phyloP scores from a whole-genome alignment of 1,284 basidiomycete genomes.

The Ganoderma boninense region DNA sequence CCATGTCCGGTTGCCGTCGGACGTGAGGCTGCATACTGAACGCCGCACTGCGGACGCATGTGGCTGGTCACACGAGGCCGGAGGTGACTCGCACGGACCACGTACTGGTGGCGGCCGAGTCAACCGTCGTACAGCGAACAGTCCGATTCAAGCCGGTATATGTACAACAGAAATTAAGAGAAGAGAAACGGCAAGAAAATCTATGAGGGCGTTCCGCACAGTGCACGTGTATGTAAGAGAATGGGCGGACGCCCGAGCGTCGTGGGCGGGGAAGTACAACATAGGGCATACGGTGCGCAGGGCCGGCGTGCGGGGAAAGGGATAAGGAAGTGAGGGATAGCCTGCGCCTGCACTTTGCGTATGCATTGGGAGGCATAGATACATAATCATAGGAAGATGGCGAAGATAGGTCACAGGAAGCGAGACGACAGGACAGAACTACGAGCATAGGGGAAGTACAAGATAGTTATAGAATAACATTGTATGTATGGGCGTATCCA shows the following conservation, averaged over 20 bases:
- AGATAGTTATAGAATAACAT: conserved; percentile 14
- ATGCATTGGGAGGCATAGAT: conserved; percentile 20
- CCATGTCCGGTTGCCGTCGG: conserved; percentile 3
- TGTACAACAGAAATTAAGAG: conserved; percentile 13
- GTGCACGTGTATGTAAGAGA: conserved; percentile 25
- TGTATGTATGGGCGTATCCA: conserved; percentile 3
- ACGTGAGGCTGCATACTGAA: conserved; percentile 2
- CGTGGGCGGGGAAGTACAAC: conserved; percentile 12
- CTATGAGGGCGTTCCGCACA: conserved; percentile 25
- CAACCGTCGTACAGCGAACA: conserved; percentile 9
- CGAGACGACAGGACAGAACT: conserved; percentile 11
- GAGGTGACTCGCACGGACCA: neutral
- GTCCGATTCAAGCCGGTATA: conserved; percentile 1
- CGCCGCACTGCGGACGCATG: conserved; percentile 4
- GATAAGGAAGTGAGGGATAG: neutral
- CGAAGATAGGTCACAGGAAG: conserved; percentile 10
- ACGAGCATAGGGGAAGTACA: conserved; percentile 23
- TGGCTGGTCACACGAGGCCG: conserved; percentile 9
- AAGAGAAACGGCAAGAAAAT: conserved; percentile 20
- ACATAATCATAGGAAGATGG: conserved; percentile 27
- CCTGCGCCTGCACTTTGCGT: neutral
- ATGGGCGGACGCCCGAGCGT: conserved; percentile 15
- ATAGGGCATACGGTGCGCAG: conserved; percentile 20
- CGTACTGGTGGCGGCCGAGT: neutral
- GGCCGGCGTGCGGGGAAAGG: conserved; percentile 2